A percentile compares a stretch with the other conserved stretches of the same genome.
These are phyloP conservation scores for Cercophora scortea DNA, from an alignment of 495 filamentous ascomycete species.

Conservation along the genomic window DNA sequence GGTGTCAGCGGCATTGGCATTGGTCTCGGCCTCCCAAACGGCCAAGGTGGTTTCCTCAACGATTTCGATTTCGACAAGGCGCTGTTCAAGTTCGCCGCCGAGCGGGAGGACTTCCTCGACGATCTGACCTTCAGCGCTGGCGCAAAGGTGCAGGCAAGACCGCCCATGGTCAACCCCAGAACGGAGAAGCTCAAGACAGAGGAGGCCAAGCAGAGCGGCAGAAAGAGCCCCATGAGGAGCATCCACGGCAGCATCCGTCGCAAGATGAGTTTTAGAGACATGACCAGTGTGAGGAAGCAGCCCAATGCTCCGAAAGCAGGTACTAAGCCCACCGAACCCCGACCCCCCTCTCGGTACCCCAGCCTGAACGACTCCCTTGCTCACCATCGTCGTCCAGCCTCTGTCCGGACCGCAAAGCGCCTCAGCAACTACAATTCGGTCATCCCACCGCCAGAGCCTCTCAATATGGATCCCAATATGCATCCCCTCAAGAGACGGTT, in stretches of 20 bases:
- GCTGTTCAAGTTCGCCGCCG: constrained; percentile 85
- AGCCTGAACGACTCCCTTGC: constrained; percentile 5
- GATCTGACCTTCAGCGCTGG: constrained; percentile 88
- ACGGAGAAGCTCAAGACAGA: constrained; percentile 77
- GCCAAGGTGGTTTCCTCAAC: constrained; percentile 19
- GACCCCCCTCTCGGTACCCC: neutral
- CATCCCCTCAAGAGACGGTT: constrained; percentile 90
- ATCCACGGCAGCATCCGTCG: constrained; percentile 71
- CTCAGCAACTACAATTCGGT: constrained; percentile 98
- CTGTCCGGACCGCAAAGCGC: constrained; percentile 78
- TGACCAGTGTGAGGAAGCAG: constrained; percentile 91
- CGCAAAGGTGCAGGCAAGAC: constrained; percentile 60
- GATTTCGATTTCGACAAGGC: constrained; percentile 89
- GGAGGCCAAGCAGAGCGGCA: constrained; percentile 45
- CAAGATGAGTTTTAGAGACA: constrained; percentile 81
- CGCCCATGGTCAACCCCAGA: constrained; percentile 64
- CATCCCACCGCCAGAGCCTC: constrained; percentile 84
- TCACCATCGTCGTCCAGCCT: constrained; percentile 50
- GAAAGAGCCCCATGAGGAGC: constrained; percentile 42
- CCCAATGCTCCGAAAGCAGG: constrained; percentile 66
- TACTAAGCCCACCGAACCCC: constrained; percentile 22
- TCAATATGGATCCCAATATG: constrained; percentile 85
- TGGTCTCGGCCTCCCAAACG: constrained; percentile 9
- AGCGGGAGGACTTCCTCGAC: constrained; percentile 87
- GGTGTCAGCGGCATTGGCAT: neutral